Percentiles rank a stretch among this genome's conserved stretches.
Evolutionary conservation across 2,329 filamentous ascomycete species (phyloP).

Genomic region (Neonectria magnoliae): DNA sequence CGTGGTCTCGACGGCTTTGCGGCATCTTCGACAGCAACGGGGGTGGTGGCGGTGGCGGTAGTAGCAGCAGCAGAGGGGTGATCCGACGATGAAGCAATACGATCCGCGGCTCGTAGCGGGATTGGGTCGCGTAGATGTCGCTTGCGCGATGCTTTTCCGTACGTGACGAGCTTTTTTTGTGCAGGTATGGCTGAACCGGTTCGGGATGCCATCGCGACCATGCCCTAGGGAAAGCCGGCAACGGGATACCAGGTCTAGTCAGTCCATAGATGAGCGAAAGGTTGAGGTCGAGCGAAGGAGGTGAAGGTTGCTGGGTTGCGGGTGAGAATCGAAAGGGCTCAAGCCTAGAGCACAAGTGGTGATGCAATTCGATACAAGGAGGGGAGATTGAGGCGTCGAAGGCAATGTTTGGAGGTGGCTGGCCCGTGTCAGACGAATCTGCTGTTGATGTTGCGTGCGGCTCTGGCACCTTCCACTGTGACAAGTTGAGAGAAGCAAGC

Average conservation of each 20-base stretch:
- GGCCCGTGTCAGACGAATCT: slow-evolving; percentile 12
- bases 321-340: slow-evolving; percentile 1
- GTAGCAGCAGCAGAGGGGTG: slow-evolving; percentile 13
- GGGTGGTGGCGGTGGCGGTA: not conserved
- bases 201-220: slow-evolving; percentile 34
- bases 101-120: slow-evolving; percentile 35
- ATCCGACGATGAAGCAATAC: slow-evolving; percentile 21
- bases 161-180: slow-evolving; percentile 41
- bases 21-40: slow-evolving; percentile 15
- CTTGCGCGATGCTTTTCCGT: slow-evolving; percentile 43
- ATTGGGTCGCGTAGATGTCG: slow-evolving; percentile 33
- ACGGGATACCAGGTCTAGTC: slow-evolving; percentile 23
- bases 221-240: slow-evolving; percentile 12
- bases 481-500: slow-evolving; percentile 10
- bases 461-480: not conserved
- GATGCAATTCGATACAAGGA: not conserved
- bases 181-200: slow-evolving; percentile 34
- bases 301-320: slow-evolving; percentile 3
- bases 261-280: slow-evolving; percentile 19
- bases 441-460: slow-evolving; percentile 15
- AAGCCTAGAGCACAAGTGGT: not conserved
- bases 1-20: slow-evolving; percentile 30
- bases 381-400: slow-evolving; percentile 6
- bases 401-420: slow-evolving; percentile 1
- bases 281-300: not conserved